phyloP scores from a whole-genome alignment of 1,284 basidiomycete genomes.

The Trametes pubescens region DNA sequence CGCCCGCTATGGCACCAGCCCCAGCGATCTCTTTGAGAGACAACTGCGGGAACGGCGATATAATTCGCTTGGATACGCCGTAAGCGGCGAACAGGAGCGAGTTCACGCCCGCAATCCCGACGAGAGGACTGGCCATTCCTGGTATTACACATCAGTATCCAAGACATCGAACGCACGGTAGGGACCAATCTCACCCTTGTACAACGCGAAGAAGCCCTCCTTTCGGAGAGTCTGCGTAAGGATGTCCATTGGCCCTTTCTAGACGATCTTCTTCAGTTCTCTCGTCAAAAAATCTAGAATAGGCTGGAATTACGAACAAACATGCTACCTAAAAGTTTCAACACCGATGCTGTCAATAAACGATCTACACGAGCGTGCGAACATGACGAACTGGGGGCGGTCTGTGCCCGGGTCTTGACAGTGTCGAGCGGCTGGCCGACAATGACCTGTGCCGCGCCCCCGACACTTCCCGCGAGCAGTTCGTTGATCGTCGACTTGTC shows the following conservation, averaged over 20 bases:
- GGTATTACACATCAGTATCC: background rate
- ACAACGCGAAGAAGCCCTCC: constrained; percentile 90
- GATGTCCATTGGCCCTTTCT: constrained; percentile 96
- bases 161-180: too few relatives aligned
- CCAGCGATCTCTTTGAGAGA: constrained; percentile 81
- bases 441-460: constrained; percentile 83
- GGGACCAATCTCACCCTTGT: constrained; percentile 69
- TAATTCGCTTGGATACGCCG: constrained; percentile 78
- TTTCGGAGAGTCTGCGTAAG: constrained; percentile 81
- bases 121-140: constrained; percentile 91
- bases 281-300: background rate
- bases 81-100: constrained; percentile 95
- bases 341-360: constrained; percentile 12
- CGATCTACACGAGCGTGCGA: constrained; percentile 16
- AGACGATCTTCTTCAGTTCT: constrained; percentile 24
- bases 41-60: constrained; percentile 89
- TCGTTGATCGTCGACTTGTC: constrained; percentile 68
- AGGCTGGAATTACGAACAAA: constrained; percentile 65
- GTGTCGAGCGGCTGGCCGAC: constrained; percentile 91
- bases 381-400: constrained; percentile 67
- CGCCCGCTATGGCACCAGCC: constrained; percentile 93
- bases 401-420: constrained; percentile 83
- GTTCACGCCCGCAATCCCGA: constrained; percentile 97
- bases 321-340: constrained; percentile 65
- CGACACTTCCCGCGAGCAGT: constrained; percentile 80